Evolutionary conservation across 1,284 basidiomycete species (phyloP).

Genomic region (Ceratobasidium sp.): DNA sequence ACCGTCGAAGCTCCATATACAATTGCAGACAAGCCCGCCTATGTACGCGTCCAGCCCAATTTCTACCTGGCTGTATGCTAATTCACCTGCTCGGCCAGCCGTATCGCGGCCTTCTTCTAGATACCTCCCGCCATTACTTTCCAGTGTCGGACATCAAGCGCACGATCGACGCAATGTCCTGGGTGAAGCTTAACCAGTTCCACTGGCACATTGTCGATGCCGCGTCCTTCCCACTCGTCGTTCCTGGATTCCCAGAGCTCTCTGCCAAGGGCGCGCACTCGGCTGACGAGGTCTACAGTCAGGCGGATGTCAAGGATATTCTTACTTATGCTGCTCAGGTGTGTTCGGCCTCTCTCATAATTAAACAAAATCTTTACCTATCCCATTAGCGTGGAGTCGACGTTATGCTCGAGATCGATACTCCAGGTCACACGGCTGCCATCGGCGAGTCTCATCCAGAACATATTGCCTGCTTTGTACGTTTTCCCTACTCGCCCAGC

Average conservation of each 20-base stretch:
- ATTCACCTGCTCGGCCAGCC: constrained; percentile 59
- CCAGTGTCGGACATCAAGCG: constrained; percentile 73
- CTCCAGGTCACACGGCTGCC: constrained; percentile 79
- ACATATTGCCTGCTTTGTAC: constrained; percentile 75
- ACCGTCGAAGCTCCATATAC: constrained; percentile 67
- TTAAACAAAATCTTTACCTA: neutral
- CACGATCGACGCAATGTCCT: constrained; percentile 85
- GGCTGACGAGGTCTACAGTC: constrained; percentile 65
- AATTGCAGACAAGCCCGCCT: constrained; percentile 70
- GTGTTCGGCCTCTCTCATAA: constrained; percentile 51
- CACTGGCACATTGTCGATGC: constrained; percentile 67
- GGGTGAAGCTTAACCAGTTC: constrained; percentile 72
- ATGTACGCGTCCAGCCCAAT: constrained; percentile 57
- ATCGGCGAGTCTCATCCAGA: constrained; percentile 76
- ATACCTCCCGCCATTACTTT: constrained; percentile 78
- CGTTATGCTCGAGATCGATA: constrained; percentile 80
- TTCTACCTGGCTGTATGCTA: neutral
- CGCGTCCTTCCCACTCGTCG: constrained; percentile 72
- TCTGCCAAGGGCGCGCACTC: constrained; percentile 77
- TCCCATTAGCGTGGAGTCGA: constrained; percentile 75
- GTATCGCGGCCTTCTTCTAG: constrained; percentile 84
- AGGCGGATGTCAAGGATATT: constrained; percentile 69
- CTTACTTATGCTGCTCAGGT: constrained; percentile 78
- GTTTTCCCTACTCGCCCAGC: constrained; percentile 54
- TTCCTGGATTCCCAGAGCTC: constrained; percentile 72